A percentile compares a stretch with the other conserved stretches of the same genome.
Evolutionary conservation across 2,329 filamentous ascomycete species (phyloP).

Genomic region (Leptosphaerulina australis): DNA sequence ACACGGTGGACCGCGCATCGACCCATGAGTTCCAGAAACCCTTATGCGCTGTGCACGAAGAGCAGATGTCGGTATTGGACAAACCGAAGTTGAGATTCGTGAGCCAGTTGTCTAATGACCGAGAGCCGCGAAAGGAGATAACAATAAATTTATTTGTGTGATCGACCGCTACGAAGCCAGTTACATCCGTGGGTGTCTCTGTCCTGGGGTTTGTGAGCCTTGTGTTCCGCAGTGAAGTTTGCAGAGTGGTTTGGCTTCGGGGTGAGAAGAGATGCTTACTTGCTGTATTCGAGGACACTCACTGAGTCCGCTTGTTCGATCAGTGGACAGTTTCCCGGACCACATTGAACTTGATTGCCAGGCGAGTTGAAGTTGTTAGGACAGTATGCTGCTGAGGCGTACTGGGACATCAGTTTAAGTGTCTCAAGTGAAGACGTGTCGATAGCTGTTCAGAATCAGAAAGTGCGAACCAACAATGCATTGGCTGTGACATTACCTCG

Average conservation of each 20-base stretch:
- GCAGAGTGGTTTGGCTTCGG: background rate
- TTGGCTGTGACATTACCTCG: slow-evolving; percentile 13
- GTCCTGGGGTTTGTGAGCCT: slow-evolving; percentile 18
- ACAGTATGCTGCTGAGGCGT: slow-evolving; percentile 62
- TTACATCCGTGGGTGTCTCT: slow-evolving; percentile 48
- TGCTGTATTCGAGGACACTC: slow-evolving; percentile 53
- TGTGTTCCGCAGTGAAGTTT: no score
- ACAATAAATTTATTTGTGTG: slow-evolving; percentile 60
- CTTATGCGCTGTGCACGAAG: slow-evolving; percentile 60
- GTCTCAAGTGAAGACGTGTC: slow-evolving; percentile 25
- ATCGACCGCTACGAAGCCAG: slow-evolving; percentile 56
- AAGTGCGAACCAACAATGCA: background rate
- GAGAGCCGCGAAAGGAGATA: slow-evolving; percentile 64
- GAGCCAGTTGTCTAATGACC: slow-evolving; percentile 66
- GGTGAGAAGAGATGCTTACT: slow-evolving; percentile 12
- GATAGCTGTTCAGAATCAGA: slow-evolving; percentile 23
- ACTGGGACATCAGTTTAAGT: slow-evolving; percentile 50
- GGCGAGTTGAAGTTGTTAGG: slow-evolving; percentile 53
- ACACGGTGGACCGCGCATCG: slow-evolving; percentile 56
- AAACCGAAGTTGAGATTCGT: slow-evolving; percentile 58
- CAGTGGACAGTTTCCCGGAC: slow-evolving; percentile 54
- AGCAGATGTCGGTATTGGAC: slow-evolving; percentile 51
- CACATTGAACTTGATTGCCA: slow-evolving; percentile 53
- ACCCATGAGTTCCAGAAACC: slow-evolving; percentile 67
- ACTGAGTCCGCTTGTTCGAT: slow-evolving; percentile 54